Conservation (phyloP, 2,329 filamentous ascomycete genomes). For the Diaporthe citrichinensis region DNA sequence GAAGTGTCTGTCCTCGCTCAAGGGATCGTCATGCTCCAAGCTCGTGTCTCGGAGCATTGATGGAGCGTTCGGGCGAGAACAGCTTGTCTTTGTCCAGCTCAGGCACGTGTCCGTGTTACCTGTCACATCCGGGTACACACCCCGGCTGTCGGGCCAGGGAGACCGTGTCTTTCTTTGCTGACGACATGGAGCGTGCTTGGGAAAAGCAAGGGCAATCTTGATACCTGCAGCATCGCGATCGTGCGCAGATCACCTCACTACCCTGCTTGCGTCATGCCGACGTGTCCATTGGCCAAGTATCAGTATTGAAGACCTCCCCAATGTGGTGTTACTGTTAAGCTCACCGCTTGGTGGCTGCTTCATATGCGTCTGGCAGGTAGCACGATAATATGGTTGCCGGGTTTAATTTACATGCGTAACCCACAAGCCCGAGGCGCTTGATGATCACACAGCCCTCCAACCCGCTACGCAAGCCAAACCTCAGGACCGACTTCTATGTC, state of each 20-base stretch:
- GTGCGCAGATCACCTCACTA: neutral
- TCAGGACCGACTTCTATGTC: neutral
- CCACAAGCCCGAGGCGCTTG: too few relatives aligned
- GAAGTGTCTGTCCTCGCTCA: neutral
- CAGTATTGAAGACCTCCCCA: neutral
- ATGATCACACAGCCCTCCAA: too few relatives aligned
- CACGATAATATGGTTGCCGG: neutral
- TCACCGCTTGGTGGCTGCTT: neutral
- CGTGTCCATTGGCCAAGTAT: neutral
- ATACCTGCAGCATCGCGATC: neutral
- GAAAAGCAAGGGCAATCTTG: too few relatives aligned
- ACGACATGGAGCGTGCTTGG: too few relatives aligned
- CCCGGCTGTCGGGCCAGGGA: neutral
- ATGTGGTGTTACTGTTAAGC: neutral
- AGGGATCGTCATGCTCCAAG: too few relatives aligned
- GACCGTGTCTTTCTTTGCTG: neutral
- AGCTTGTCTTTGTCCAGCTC: neutral
- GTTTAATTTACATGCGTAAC: neutral
- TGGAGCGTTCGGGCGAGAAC: neutral
- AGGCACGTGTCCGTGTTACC: constrained; percentile 1
- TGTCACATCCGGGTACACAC: neutral
- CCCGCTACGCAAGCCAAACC: neutral
- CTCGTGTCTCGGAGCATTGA: neutral
- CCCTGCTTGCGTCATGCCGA: neutral
- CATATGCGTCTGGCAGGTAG: too few relatives aligned